These are phyloP conservation scores for Arabidopsis suecica DNA, from an alignment of 345 rosid genomes.

Conservation along the genomic window DNA sequence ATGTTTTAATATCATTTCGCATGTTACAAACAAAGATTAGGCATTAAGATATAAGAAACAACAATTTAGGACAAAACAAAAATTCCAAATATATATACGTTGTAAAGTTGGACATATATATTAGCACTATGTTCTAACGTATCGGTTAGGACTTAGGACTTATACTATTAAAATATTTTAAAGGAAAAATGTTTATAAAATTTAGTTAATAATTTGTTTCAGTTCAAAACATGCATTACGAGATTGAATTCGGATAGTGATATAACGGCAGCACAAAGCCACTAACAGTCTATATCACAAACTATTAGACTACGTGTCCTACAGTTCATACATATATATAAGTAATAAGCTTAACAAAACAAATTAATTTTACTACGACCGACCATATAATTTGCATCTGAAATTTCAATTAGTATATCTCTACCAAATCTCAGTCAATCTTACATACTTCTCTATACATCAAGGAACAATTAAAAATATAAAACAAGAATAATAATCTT, in stretches of 20 bases:
- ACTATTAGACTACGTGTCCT: neutral
- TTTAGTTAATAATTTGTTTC: no score
- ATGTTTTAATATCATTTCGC: conserved; percentile 3
- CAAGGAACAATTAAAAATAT: neutral
- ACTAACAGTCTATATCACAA: neutral
- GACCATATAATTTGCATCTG: neutral
- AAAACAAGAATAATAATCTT: neutral
- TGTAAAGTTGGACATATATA: conserved; percentile 15
- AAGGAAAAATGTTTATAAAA: no score
- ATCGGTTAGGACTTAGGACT: neutral
- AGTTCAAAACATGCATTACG: no score
- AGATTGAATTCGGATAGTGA: no score
- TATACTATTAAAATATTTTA: no score
- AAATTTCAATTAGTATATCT: neutral
- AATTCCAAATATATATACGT: neutral
- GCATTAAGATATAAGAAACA: conserved; percentile 30
- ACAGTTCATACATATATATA: neutral
- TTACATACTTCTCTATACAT: conserved; percentile 6
- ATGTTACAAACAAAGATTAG: conserved; percentile 22
- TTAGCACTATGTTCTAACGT: neutral
- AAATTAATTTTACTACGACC: neutral
- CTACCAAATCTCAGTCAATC: conserved; percentile 31
- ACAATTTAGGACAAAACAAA: conserved; percentile 28
- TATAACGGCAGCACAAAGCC: no score
- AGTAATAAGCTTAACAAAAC: neutral